Base-by-base conservation (phyloP, 1,139 yeast genomes). In the Hyphopichia buzzinii region DNA sequence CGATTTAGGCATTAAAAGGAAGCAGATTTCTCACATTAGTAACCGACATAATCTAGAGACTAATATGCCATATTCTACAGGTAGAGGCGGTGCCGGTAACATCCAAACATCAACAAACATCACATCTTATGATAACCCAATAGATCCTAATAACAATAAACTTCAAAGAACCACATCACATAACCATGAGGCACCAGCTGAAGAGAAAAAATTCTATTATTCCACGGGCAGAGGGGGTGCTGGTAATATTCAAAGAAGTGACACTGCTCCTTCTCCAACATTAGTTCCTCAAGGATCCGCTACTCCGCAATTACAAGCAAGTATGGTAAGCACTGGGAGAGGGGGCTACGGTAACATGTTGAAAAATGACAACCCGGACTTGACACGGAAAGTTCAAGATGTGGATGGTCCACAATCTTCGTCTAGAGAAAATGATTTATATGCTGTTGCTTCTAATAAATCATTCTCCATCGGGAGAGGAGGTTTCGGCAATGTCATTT, bases 191-290 rank as follows among this genome's bases (percentile, higher is more conserved):
- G 17, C 42, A 36, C 15, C 40, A 17, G 25, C 16, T 30, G 30
- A 36, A 12, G 57, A 60, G 28, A 72, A 72, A 34, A 62, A 61
- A 41, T 62, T 64, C 7, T 65, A 62, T 44, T 67, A 71, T 46
- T 77, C 84, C n/a, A 81, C 88, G 0, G 92, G 92, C 8, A 71
- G 94, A 44, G 94, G 94, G 8, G 92, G 94, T 4, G 85, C 86
- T 1, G 92, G 92, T 7, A 84, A 84, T 54, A 79, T 84, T 39
- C 68, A 74, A 45, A 47, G 67, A 1, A 63, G 79, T 8, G 53
- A 50, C 30, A 56, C 66, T 29, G 55, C 65, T 26, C 79, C 81
- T 7, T 70, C 79, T 8, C 84, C 84, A 3, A 73, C 68, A 37
- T 55, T 77, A 27, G 75, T 72, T 1, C 77, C 79, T 4, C 80